Conservation (phyloP, 2,329 filamentous ascomycete species). For the Aspergillus intermedius region DNA sequence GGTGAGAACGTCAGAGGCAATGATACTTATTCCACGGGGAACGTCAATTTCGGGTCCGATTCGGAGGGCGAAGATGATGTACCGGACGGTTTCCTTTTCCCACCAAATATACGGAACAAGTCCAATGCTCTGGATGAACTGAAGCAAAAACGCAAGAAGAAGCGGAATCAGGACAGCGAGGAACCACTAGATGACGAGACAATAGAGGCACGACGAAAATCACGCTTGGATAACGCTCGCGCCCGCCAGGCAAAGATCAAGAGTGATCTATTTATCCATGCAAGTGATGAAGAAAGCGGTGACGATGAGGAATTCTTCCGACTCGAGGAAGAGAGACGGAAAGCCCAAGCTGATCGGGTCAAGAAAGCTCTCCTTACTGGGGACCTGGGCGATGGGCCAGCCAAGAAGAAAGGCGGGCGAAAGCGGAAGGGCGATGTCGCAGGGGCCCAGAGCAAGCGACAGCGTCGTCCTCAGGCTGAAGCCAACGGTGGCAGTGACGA, state of each 20-base stretch:
- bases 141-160: slow-evolving; percentile 56
- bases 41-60: slow-evolving; percentile 64
- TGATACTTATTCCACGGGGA: slow-evolving; percentile 28
- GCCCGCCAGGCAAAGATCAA: slow-evolving; percentile 77
- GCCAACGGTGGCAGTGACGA: slow-evolving; percentile 15
- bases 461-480: slow-evolving; percentile 15
- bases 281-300: slow-evolving; percentile 85
- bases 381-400: slow-evolving; percentile 19
- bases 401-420: slow-evolving; percentile 21
- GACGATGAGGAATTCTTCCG: slow-evolving; percentile 69
- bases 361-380: slow-evolving; percentile 43
- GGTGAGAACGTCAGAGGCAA: slow-evolving; percentile 33
- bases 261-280: slow-evolving; percentile 71
- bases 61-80: slow-evolving; percentile 56
- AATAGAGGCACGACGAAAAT: slow-evolving; percentile 53
- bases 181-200: slow-evolving; percentile 59
- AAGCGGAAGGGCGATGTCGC: slow-evolving; percentile 25
- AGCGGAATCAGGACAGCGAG: slow-evolving; percentile 44
- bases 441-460: slow-evolving; percentile 22
- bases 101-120: slow-evolving; percentile 45
- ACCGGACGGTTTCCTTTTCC: slow-evolving; percentile 59
- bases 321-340: slow-evolving; percentile 61
- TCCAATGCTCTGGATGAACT: slow-evolving; percentile 51
- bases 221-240: slow-evolving; percentile 60
- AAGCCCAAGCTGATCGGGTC: slow-evolving; percentile 48